Conservation (phyloP, 192 early-diverging fungal species). For the Coemansia interrupta region DNA sequence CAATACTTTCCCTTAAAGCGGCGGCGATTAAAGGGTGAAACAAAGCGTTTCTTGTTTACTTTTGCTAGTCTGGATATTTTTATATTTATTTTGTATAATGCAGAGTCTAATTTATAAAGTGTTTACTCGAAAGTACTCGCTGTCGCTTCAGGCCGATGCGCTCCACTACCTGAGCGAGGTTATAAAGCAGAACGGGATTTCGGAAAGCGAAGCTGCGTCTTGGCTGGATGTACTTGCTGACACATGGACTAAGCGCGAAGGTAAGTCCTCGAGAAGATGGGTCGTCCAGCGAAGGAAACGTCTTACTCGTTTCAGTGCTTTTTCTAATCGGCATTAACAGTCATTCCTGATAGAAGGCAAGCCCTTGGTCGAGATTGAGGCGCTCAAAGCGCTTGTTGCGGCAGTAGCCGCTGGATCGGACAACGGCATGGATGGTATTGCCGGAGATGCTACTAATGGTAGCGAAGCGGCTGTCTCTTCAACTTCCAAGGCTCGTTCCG, state of each 20-base stretch:
- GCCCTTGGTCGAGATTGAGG: constrained; percentile 43
- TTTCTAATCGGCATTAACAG: background rate
- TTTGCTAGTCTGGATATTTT: background rate
- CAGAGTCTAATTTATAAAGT: constrained; percentile 62
- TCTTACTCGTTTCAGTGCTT: too few species aligned
- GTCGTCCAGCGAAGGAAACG: background rate
- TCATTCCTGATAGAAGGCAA: constrained; percentile 12
- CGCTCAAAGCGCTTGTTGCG: constrained; percentile 33
- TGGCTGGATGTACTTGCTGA: constrained; percentile 68
- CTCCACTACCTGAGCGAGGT: constrained; percentile 59
- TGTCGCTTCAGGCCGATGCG: constrained; percentile 74
- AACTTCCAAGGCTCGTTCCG: constrained; percentile 12
- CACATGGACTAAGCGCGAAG: constrained; percentile 70
- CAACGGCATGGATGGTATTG: constrained; percentile 1
- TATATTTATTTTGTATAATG: constrained; percentile 15
- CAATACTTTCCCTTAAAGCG: too few species aligned
- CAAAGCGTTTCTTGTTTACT: too few species aligned
- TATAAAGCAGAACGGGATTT: constrained; percentile 48
- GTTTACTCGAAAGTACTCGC: constrained; percentile 76
- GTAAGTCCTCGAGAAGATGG: constrained; percentile 32
- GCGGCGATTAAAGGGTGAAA: too few species aligned
- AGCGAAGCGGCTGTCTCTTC: background rate
- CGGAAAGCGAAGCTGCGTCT: constrained; percentile 53
- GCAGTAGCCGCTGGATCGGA: constrained; percentile 29
- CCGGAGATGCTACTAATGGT: background rate